Conservation (phyloP, 345 rosid genomes). For the Ricinus communis region DNA sequence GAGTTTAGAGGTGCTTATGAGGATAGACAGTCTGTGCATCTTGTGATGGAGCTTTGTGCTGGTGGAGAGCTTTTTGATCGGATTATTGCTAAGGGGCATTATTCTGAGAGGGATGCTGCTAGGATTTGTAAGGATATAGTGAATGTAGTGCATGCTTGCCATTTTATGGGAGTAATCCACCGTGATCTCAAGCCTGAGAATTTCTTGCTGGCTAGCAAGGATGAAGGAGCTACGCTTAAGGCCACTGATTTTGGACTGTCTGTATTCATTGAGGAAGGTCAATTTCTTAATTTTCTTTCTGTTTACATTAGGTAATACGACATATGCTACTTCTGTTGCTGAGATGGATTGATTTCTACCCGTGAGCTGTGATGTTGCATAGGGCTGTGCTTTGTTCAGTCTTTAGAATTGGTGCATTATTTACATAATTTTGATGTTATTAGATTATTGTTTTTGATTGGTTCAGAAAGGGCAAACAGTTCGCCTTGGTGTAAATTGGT, state of each 20-base stretch:
- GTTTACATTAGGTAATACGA: neutral
- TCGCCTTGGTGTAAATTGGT: no score
- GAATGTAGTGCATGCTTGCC: constrained; percentile 80
- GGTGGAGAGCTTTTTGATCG: constrained; percentile 93
- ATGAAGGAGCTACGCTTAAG: constrained; percentile 63
- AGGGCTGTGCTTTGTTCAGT: neutral
- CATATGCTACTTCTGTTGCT: neutral
- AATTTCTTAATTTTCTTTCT: constrained; percentile 4
- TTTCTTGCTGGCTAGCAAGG: constrained; percentile 69
- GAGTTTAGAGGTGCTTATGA: constrained; percentile 76
- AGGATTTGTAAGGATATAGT: constrained; percentile 54
- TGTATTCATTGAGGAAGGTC: constrained; percentile 83
- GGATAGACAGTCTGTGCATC: constrained; percentile 75
- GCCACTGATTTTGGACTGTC: constrained; percentile 87
- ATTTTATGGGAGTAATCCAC: constrained; percentile 86
- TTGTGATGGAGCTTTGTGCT: constrained; percentile 88
- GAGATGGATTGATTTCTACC: neutral
- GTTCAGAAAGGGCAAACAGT: neutral
- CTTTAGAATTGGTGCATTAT: neutral
- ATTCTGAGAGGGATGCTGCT: constrained; percentile 79
- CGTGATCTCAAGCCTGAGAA: constrained; percentile 94
- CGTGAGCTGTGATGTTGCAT: neutral
- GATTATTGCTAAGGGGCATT: constrained; percentile 68
- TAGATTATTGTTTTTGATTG: neutral
- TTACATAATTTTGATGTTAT: neutral